Base-by-base conservation (phyloP, 2,329 filamentous ascomycete genomes). In the Penicillium expansum region DNA sequence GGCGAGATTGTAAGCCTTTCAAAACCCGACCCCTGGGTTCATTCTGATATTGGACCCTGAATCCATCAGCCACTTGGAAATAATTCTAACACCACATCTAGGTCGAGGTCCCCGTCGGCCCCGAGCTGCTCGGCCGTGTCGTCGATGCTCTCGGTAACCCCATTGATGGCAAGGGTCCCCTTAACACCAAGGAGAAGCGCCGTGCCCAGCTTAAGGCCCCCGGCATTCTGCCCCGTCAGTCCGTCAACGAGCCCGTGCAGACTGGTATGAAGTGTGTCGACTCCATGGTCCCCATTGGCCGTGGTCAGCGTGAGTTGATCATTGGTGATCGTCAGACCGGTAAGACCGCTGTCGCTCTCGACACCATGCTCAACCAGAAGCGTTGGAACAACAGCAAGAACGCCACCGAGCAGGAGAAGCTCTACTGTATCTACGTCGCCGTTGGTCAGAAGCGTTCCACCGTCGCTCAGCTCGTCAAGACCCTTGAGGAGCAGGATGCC, bases 241-340 rank as follows among this genome's bases (percentile, higher is more conserved):
- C 94, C 78, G 94, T 99, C 88, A 92, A 92, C 83, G 86, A 99
- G 86, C 93, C 94, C 69, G 93, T 99, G 69, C 94, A 99, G 88
- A 99, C 94, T 78, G 94, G 94, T 85, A 88, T 97, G 73, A 99
- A 99, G 87, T 96, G 91, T 72, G 86, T 99, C 83, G 94, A 99
- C 78, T 92, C 94, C 82, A 97, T 99, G 94, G 94, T 99, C 72
- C 94, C 94, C 74, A 97, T 99, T 73, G 94, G 94, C 79, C 94
- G 94, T 93, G 94, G 94, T 76, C 94, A 99, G 86, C 94, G 94
- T 93, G 94, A 99, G 85, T 84, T 99, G 86, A 97, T 99, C 80
- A 99, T 99, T 81, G 94, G 94, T 85, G 94, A 99, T 79, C 94
- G 94, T 92, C 94, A 99, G 83, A 99, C 94, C 73, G 94, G 94